These are phyloP conservation scores for Opeltia flavorubescens DNA, from an alignment of 495 filamentous ascomycete species.

Conservation along the genomic window DNA sequence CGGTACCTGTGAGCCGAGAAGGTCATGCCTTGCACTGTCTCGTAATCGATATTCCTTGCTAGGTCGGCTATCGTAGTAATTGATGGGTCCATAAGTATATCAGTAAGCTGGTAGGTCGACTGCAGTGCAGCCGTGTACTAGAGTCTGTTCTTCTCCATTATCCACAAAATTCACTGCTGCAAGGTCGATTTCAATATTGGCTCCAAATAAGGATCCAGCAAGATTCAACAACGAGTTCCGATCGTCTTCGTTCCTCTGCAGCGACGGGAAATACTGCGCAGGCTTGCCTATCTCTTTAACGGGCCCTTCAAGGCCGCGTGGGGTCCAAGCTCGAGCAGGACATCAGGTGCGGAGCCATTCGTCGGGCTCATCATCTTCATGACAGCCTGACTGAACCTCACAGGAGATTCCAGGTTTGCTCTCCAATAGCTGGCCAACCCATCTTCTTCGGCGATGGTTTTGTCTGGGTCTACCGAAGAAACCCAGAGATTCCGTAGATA, in stretches of 20 bases:
- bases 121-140: not conserved
- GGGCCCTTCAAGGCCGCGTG: conserved; percentile 46
- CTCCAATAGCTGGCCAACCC: conserved; percentile 22
- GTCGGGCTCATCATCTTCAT: not conserved
- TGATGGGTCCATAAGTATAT: not conserved
- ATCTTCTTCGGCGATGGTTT: not conserved
- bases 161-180: conserved; percentile 2
- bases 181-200: not conserved
- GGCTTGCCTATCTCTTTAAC: conserved; percentile 21
- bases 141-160: not conserved
- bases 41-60: conserved; percentile 19
- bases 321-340: conserved; percentile 46
- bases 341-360: not conserved
- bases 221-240: not conserved
- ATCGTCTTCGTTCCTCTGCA: conserved; percentile 18
- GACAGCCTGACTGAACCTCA: conserved; percentile 19
- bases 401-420: conserved; percentile 25
- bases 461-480: not conserved
- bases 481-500: not conserved
- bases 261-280: conserved; percentile 7
- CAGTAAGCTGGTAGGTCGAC: conserved; percentile 5
- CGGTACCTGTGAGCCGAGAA: conserved; percentile 17
- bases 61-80: conserved; percentile 16
- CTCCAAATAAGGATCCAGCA: conserved; percentile 1
- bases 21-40: conserved; percentile 17